Evolutionary conservation across 2,329 filamentous ascomycete genomes (phyloP).

Genomic region (Xylaria sp.): DNA sequence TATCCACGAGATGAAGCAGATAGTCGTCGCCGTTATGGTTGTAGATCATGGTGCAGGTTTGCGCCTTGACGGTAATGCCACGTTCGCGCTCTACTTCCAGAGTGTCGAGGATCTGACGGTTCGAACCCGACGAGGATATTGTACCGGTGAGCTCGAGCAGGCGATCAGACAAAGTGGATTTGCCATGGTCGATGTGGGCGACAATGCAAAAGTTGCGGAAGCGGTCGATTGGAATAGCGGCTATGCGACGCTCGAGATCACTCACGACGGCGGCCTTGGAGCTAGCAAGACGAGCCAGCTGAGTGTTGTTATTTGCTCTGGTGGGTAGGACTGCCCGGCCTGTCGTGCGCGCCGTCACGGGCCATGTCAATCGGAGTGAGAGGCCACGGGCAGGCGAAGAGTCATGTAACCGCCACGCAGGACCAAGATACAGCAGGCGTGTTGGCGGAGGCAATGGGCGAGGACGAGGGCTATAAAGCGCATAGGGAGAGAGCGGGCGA

Average conservation of each 20-base stretch:
- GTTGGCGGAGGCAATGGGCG: slow-evolving; percentile 17
- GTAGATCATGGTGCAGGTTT: slow-evolving; percentile 98
- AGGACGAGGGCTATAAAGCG: slow-evolving; percentile 32
- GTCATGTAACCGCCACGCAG: not conserved
- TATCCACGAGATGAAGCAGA: slow-evolving; percentile 93
- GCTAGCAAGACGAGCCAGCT: slow-evolving; percentile 30
- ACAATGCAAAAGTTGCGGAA: slow-evolving; percentile 98
- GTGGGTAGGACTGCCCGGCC: not conserved
- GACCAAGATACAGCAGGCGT: slow-evolving; percentile 12
- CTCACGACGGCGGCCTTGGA: slow-evolving; percentile 36
- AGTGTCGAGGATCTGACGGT: slow-evolving; percentile 97
- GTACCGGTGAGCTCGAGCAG: slow-evolving; percentile 93
- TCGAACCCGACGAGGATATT: slow-evolving; percentile 77
- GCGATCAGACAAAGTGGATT: slow-evolving; percentile 92
- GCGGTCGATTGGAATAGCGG: slow-evolving; percentile 76
- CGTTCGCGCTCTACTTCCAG: slow-evolving; percentile 95
- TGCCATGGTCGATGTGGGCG: slow-evolving; percentile 98
- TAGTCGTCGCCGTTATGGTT: slow-evolving; percentile 86
- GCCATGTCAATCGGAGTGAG: not conserved
- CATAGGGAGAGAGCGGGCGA: slow-evolving; percentile 19
- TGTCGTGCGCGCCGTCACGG: not conserved
- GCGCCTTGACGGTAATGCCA: slow-evolving; percentile 97
- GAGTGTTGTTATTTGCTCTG: not conserved
- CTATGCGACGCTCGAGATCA: slow-evolving; percentile 65
- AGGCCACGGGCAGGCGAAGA: not conserved